Base-by-base conservation (phyloP, 2,329 filamentous ascomycete species). In the Elsinoe arachidis region DNA sequence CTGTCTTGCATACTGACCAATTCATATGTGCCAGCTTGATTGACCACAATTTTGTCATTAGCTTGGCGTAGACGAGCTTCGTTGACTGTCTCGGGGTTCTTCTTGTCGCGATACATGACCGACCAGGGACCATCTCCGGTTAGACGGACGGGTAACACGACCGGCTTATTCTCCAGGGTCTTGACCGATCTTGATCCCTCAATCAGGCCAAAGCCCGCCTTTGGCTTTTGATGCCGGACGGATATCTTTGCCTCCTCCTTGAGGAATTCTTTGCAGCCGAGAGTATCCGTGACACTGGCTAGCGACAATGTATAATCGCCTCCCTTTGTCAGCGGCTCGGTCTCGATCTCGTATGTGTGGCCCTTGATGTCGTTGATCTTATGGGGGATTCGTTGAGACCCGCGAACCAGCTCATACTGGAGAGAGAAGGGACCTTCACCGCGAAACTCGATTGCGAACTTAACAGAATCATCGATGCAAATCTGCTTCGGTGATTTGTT, bases 331-430 rank as follows among this genome's bases (percentile, higher is more conserved):
- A 99, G 76, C 15, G 80, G 77, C 2, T 86, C 81, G 0, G 92
- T 96, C 62, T 82, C 81, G 67, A 99, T 90, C 37, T 78, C 86
- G 68, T 85, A 85, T 19, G 77, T 73, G 52, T 81, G 76, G 1
- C 75, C 76, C 21, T 83, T 76, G 57, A 96, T 87, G 58, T 80
- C 77, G 1, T 81, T 76, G 23, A 83, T 77, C 57, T 79, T 81
- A 64, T 86, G 80, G 54, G 87, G 86, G 61, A 82, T 85, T 55
- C 91, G 83, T 72, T 88, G 95, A 57, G 91, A 91, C 57, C 90
- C 88, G 71, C 97, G 88, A 6, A 96, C 82, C 39, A 96, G 76
- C 71, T 97, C 93, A 75, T 95, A 99, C 68, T 97, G 90, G 38
- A 99, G 74, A 19, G 80, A 87, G 78, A 92, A 97, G 0, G 95